phyloP scores from a whole-genome alignment of 176 grass and related monocot species.

The Puccinellia tenuiflora region DNA sequence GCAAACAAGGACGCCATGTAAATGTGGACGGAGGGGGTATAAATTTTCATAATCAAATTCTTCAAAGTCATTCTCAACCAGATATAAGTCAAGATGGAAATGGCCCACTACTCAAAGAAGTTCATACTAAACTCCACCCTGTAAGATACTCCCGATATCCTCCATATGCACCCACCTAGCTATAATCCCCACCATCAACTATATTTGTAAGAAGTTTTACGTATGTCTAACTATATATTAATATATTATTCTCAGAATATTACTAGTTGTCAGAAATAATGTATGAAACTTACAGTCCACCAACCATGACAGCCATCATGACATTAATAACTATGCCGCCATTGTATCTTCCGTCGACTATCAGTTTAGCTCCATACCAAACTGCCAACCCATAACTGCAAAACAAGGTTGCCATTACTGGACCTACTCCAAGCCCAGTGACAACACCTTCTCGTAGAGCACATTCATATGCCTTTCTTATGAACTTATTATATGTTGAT shows the following conservation, averaged over 20 bases:
- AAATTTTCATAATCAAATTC: background rate
- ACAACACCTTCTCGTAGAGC: conserved; percentile 44
- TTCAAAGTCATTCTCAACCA: background rate
- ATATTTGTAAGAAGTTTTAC: background rate
- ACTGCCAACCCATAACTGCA: conserved; percentile 68
- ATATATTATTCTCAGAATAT: conserved; percentile 11
- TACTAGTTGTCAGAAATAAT: background rate
- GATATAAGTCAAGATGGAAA: background rate
- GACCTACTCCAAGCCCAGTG: conserved; percentile 55
- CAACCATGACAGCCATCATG: conserved; percentile 54
- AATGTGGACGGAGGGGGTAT: background rate
- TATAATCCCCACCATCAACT: background rate
- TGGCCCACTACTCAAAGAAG: background rate
- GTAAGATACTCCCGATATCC: background rate
- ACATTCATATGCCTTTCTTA: conserved; percentile 56
- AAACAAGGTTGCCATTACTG: conserved; percentile 48
- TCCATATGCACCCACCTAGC: background rate
- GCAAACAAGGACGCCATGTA: background rate
- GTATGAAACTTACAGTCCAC: conserved; percentile 60
- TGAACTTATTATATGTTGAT: conserved; percentile 50
- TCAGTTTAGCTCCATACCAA: conserved; percentile 76
- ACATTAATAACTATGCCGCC: conserved; percentile 70
- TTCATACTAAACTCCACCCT: background rate
- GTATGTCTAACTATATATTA: background rate
- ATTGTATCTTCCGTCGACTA: conserved; percentile 65